Base-by-base conservation (phyloP, 2,329 filamentous ascomycete species). In the Fusarium metavorans region DNA sequence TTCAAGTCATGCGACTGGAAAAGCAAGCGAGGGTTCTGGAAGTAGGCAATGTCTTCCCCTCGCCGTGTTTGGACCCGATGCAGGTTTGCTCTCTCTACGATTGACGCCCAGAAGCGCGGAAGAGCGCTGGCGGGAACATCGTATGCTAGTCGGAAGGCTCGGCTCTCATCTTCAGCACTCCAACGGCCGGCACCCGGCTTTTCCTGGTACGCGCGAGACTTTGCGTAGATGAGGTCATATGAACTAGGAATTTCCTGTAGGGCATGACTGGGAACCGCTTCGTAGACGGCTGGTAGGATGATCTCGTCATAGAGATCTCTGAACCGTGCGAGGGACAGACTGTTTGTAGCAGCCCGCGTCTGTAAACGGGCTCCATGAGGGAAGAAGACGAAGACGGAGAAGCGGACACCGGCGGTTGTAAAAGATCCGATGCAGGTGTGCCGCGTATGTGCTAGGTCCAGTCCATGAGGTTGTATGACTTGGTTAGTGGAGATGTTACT, bases 261-360 rank as follows among this genome's bases (percentile, higher is more conserved):
- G 7, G 39, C 30, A 6, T 59, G n/a, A 5, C 66, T 32, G 16
- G 35, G 62, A 10, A 69, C 4, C 8, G 34, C 54, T 54, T 63
- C 18, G 5, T 63, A 63, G 45, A 23, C 11, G 5, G 60, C 60
- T 8, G 27, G 56, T 23, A 71, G 20, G 34, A 67, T 68, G 6
- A 67, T 67, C 11, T 58, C n/a, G 9, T 71, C 30, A 27, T 65
- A 62, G 8, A 71, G 45, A 9, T 71, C 65, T 45, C 41, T 61
- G 4, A 54, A 63, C 25, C 23, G 52, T 9, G 10, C 56, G 18
- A 39, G 56, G 30, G 34, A 71, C n/a, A 50, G 68, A 59, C 13
- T 63, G 10, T 63, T 63, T 20, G 4, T 7, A 13, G 59, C 62
- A 41, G 54, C 56, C 35, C 2, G 34, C 52, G 20, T 35, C n/a